These are phyloP conservation scores for Sporisorium reilianum DNA, from an alignment of 1,284 basidiomycete genomes.

Conservation along the genomic window DNA sequence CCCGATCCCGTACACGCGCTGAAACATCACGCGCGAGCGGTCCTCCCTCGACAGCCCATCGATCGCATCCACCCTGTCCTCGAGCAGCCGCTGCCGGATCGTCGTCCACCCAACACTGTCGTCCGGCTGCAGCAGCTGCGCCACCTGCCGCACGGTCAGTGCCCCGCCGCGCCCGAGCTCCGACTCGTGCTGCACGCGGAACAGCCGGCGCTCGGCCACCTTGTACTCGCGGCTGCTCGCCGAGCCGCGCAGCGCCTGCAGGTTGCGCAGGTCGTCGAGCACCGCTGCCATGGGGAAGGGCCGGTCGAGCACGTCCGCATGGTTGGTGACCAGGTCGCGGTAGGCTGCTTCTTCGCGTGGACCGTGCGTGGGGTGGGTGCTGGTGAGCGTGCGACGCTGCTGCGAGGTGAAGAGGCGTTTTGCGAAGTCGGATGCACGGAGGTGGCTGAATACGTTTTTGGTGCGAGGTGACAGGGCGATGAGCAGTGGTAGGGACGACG, in stretches of 20 bases:
- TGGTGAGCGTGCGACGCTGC: constrained; percentile 9
- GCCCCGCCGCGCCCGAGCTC: constrained; percentile 17
- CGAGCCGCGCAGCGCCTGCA: constrained; percentile 23
- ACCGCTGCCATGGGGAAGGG: constrained; percentile 39
- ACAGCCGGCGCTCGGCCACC: constrained; percentile 37
- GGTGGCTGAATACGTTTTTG: constrained; percentile 6
- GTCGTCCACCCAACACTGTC: constrained; percentile 38
- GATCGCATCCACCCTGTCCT: constrained; percentile 25
- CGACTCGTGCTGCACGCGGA: constrained; percentile 39
- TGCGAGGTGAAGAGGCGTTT: constrained; percentile 4
- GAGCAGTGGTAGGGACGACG: constrained; percentile 27
- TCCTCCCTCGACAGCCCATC: constrained; percentile 22
- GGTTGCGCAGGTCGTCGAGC: constrained; percentile 40
- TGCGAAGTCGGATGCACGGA: not conserved
- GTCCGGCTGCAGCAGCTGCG: constrained; percentile 26
- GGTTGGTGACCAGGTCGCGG: constrained; percentile 29
- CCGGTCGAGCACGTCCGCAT: constrained; percentile 26
- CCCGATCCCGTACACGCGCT: constrained; percentile 32
- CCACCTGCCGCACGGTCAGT: constrained; percentile 28
- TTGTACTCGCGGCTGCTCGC: constrained; percentile 27
- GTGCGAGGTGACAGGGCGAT: constrained; percentile 12
- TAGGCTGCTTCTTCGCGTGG: constrained; percentile 26
- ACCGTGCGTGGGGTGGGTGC: not conserved
- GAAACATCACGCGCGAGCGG: constrained; percentile 27
- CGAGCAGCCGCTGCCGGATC: constrained; percentile 26